These are phyloP conservation scores for Neonectria punicea DNA, from an alignment of 2,329 filamentous ascomycete species.

Conservation along the genomic window DNA sequence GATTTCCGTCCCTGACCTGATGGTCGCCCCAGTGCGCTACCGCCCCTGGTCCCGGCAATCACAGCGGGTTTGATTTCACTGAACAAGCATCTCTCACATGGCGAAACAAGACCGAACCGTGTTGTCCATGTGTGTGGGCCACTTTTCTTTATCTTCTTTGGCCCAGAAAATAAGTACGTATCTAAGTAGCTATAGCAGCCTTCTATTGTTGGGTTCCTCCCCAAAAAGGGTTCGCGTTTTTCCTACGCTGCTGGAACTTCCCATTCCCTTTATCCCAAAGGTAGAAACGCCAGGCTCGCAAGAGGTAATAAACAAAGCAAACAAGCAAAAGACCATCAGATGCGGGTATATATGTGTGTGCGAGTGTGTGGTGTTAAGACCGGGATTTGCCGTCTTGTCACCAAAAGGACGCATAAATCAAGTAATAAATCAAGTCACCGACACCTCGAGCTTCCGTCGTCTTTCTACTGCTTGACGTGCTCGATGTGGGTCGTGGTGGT, in stretches of 20 bases:
- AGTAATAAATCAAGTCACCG: background rate
- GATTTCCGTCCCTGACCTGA: constrained; percentile 2
- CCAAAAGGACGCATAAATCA: constrained; percentile 19
- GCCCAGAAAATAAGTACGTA: background rate
- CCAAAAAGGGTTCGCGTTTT: background rate
- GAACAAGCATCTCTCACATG: background rate
- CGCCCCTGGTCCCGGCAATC: constrained; percentile 4
- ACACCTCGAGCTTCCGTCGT: background rate
- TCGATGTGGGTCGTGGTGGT: constrained; percentile 37
- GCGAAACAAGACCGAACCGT: background rate
- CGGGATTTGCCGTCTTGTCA: constrained; percentile 2
- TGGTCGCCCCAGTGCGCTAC: constrained; percentile 2
- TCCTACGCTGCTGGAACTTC: background rate
- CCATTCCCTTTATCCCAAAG: background rate
- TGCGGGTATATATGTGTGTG: constrained; percentile 34
- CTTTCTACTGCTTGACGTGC: constrained; percentile 35
- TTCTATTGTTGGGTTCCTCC: background rate
- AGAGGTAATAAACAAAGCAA: background rate
- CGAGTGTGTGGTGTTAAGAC: constrained; percentile 12
- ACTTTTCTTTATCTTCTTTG: background rate
- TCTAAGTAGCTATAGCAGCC: background rate
- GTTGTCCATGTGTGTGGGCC: background rate
- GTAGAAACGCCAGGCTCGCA: constrained; percentile 33
- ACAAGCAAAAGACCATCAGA: constrained; percentile 10
- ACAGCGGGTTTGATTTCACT: constrained; percentile 2